These are phyloP conservation scores for Fagopyrum homotropicum DNA, from an alignment of 148 eudicot species.

Conservation along the genomic window DNA sequence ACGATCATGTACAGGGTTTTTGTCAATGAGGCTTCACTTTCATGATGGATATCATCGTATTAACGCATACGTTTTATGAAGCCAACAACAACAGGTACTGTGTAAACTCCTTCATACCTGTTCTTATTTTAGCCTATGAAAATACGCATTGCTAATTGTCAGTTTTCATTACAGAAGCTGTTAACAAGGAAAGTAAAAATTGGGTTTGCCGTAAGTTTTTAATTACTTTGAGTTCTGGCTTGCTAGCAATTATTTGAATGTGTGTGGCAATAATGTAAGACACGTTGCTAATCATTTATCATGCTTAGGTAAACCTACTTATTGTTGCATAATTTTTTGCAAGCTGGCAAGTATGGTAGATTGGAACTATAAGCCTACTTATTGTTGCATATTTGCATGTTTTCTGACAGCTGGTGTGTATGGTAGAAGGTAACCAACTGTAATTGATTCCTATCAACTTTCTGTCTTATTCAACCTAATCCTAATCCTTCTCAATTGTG, in stretches of 20 bases:
- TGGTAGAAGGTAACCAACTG: conserved; percentile 1
- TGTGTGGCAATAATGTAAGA: background rate
- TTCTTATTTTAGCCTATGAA: background rate
- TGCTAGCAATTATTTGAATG: background rate
- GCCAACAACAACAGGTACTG: background rate
- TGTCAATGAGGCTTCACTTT: background rate
- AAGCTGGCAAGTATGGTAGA: conserved; percentile 2
- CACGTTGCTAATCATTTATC: conserved; percentile 10
- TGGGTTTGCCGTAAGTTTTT: background rate
- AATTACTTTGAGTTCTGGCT: background rate
- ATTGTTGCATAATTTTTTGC: background rate
- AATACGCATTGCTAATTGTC: background rate
- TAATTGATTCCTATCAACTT: background rate
- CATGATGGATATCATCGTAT: background rate
- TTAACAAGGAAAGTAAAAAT: background rate
- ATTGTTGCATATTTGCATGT: conserved; percentile 1
- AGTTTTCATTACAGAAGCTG: background rate
- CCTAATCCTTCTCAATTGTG: background rate
- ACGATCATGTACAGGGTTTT: background rate
- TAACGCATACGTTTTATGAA: background rate
- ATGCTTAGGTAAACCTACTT: conserved; percentile 6
- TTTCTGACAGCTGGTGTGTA: background rate
- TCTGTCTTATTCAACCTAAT: conserved; percentile 5
- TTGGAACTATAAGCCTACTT: conserved; percentile 4
- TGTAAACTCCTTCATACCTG: background rate